Evolutionary conservation across 768 basidiomycete genomes (phyloP).

Genomic region (Podaxis sp.): DNA sequence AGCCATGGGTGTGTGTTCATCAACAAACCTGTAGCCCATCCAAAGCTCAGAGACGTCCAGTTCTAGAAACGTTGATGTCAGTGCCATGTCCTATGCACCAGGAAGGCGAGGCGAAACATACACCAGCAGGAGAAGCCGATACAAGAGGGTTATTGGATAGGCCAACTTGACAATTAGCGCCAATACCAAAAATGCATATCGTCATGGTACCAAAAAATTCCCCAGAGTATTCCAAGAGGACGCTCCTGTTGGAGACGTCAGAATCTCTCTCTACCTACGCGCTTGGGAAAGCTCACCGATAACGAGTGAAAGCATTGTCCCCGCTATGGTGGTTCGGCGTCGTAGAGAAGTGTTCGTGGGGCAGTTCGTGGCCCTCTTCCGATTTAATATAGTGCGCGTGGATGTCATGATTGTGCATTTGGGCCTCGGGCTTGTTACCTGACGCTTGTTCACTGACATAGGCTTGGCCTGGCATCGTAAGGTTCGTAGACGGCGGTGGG

Average conservation of each 20-base stretch:
- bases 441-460: neutral
- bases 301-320: neutral
- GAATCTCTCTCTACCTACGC: neutral
- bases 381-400: neutral
- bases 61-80: conserved; percentile 7
- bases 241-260: conserved; percentile 1
- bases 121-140: conserved; percentile 45
- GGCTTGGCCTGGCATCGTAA: conserved; percentile 1
- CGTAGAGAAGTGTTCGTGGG: neutral
- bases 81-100: neutral
- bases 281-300: neutral
- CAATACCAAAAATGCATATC: conserved; percentile 53
- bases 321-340: neutral
- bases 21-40: conserved; percentile 38
- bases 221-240: conserved; percentile 29
- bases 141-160: conserved; percentile 43
- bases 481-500: neutral
- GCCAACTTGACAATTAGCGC: conserved; percentile 50
- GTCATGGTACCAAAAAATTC: conserved; percentile 58
- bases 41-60: conserved; percentile 39
- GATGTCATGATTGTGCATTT: neutral
- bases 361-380: neutral
- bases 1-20: neutral
- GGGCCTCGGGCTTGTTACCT: neutral
- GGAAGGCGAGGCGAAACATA: conserved; percentile 30